Evolutionary conservation across 139 green algal species (phyloP).

Genomic region (Auxenochlorella pyrenoidosa): DNA sequence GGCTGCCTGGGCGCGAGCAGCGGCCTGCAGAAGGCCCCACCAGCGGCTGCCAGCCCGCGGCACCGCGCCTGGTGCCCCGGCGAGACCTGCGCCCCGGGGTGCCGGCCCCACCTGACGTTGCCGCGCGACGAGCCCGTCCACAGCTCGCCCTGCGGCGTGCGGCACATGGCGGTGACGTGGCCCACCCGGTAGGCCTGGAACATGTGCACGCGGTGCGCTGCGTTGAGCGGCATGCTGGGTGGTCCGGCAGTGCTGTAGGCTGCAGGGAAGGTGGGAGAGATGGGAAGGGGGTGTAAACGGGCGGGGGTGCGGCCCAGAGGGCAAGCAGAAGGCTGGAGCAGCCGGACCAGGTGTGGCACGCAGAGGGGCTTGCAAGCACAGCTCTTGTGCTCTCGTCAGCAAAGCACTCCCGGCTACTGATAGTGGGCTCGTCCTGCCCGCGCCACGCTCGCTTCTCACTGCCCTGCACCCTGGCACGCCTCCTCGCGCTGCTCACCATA

Average conservation of each 20-base stretch:
- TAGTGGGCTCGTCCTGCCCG: too few relatives aligned
- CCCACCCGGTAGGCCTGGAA: constrained; percentile 54
- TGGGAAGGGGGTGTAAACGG: not conserved
- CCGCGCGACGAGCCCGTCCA: constrained; percentile 72
- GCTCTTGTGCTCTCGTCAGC: too few relatives aligned
- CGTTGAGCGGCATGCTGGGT: constrained; percentile 29
- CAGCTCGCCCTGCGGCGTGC: constrained; percentile 66
- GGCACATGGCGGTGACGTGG: constrained; percentile 53
- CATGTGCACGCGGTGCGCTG: constrained; percentile 1
- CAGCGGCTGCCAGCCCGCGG: too few relatives aligned
- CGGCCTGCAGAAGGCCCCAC: too few relatives aligned
- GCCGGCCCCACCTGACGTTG: constrained; percentile 46
- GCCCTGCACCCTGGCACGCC: too few relatives aligned
- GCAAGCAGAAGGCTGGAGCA: not conserved
- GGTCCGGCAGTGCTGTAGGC: constrained; percentile 28
- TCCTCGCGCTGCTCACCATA: constrained; percentile 8
- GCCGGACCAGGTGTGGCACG: not conserved
- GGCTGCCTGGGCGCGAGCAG: too few relatives aligned
- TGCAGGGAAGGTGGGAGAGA: not conserved
- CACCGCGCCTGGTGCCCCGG: too few relatives aligned
- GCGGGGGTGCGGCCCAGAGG: not conserved
- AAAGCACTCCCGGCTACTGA: too few relatives aligned
- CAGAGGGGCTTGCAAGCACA: too few relatives aligned
- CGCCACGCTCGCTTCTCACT: too few relatives aligned
- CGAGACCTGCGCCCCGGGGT: not conserved